Base-by-base conservation (phyloP, 768 basidiomycete species). In the Boletus sensibilis region DNA sequence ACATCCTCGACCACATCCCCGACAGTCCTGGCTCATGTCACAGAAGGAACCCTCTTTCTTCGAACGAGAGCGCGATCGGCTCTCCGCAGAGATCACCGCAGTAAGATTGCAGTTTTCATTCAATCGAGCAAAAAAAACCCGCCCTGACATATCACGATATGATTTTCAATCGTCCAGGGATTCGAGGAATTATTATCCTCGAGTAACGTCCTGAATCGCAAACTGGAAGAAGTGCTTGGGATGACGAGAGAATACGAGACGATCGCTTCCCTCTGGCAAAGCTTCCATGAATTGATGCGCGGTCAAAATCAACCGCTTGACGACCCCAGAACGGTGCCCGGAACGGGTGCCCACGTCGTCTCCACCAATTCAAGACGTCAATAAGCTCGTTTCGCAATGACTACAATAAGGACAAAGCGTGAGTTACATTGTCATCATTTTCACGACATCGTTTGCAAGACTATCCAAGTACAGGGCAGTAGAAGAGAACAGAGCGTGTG, bases 171-270 rank as follows among this genome's bases (percentile, higher is more conserved):
- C 39, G 27, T 53, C 18, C n/a, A 90, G 94, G 90, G 87, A 20
- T 96, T 96, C 65, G 94, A 96, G 66, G 90, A 94, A 58, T 71
- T 96, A 4, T 75, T 98, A 18, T 87, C 87, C 5, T 86, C 90
- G 10, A 87, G 88, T 56, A 98, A 98, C 65, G 82, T 82, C 27
- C 75, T 94, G 21, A 96, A 96, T 69, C 84, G 94, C 59, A 94
- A 93, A 67, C 80, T 96, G 18, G 94, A 98, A 72, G 93, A 97
- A 68, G 92, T 94, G 2, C 75, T 88, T 25, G 91, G 91, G 11
- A 95, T 96, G 84, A 94, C 94, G 6, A 86, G 85, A 55, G 94
- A 95, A 77, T 94, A 96, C 69, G 84, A 88, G 49, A 94, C 89
- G 3, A 92, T 95, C 40, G 91, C 94, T 4, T 78, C 83, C 3